Evolutionary conservation across 106 monocot species (phyloP).

Genomic region (Dioscorea alata): DNA sequence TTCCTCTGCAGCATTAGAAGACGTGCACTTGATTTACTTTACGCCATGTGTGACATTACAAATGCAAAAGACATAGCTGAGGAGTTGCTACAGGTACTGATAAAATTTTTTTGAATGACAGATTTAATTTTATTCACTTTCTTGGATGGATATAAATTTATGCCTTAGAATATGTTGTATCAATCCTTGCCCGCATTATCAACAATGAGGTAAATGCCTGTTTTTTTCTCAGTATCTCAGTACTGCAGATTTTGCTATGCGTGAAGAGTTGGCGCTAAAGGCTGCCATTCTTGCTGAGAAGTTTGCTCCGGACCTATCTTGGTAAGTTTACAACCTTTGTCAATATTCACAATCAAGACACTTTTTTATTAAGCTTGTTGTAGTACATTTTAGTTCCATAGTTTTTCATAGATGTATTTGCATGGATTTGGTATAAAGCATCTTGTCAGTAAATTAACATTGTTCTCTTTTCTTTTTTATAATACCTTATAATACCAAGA

Average conservation of each 20-base stretch:
- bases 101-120: not conserved
- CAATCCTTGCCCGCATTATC: not conserved
- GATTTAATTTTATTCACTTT: not conserved
- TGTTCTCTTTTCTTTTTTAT: too few relatives aligned
- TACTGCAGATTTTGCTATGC: conserved; percentile 95
- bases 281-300: conserved; percentile 99
- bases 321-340: conserved; percentile 31
- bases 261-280: conserved; percentile 95
- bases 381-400: too few relatives aligned
- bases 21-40: conserved; percentile 98
- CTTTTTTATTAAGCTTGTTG: too few relatives aligned
- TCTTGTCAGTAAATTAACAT: too few relatives aligned
- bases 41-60: conserved; percentile 98
- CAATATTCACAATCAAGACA: too few relatives aligned
- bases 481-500: too few relatives aligned
- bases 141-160: too few relatives aligned
- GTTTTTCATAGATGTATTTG: too few relatives aligned
- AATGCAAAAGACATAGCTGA: conserved; percentile 99
- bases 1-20: conserved; percentile 76
- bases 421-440: too few relatives aligned
- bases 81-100: conserved; percentile 82
- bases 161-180: too few relatives aligned
- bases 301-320: conserved; percentile 97
- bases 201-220: not conserved
- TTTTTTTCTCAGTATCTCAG: conserved; percentile 68